A percentile compares a stretch with the other conserved stretches of the same genome.
Evolutionary conservation across 2,329 filamentous ascomycete genomes (phyloP).

Genomic region (Westerdykella ornata): DNA sequence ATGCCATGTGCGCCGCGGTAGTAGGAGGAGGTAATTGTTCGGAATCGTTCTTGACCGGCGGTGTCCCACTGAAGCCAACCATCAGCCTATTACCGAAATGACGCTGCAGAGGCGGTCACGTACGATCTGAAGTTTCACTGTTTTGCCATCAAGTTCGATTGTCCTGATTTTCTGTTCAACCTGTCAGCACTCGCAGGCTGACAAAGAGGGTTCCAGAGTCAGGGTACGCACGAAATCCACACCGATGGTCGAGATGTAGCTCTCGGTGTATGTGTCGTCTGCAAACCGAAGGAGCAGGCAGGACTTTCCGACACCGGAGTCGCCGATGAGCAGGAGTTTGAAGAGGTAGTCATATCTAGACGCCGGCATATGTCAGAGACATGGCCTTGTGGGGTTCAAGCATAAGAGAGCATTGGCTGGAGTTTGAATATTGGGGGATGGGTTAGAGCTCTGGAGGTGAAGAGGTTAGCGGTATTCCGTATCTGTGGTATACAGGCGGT

Average conservation of each 20-base stretch:
- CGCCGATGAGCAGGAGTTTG: slow-evolving; percentile 99
- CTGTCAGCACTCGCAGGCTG: slow-evolving; percentile 1
- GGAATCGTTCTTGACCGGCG: slow-evolving; percentile 97
- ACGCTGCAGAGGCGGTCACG: slow-evolving; percentile 32
- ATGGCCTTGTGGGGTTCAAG: slow-evolving; percentile 5
- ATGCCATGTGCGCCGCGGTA: slow-evolving; percentile 98
- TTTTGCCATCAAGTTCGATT: slow-evolving; percentile 99
- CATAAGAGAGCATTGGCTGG: slow-evolving; percentile 1
- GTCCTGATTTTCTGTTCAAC: slow-evolving; percentile 83
- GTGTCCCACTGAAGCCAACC: slow-evolving; percentile 77
- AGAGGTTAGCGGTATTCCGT: slow-evolving; percentile 20
- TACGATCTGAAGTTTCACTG: slow-evolving; percentile 99
- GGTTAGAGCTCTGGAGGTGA: slow-evolving; percentile 19
- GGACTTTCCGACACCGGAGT: slow-evolving; percentile 99
- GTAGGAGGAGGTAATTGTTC: slow-evolving; percentile 98
- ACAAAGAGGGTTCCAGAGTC: slow-evolving; percentile 1
- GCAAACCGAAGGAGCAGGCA: slow-evolving; percentile 96
- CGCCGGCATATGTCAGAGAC: slow-evolving; percentile 17
- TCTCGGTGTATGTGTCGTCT: slow-evolving; percentile 97
- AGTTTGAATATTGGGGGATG: slow-evolving; percentile 1
- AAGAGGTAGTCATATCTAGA: slow-evolving; percentile 99
- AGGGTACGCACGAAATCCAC: slow-evolving; percentile 81
- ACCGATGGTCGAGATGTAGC: slow-evolving; percentile 74
- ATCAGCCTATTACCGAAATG: neutral
- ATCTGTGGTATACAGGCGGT: slow-evolving; percentile 7